A percentile compares a stretch with the other conserved stretches of the same genome.
Evolutionary conservation across 805 yeast species (phyloP).

Genomic region (Starmera amethionina): DNA sequence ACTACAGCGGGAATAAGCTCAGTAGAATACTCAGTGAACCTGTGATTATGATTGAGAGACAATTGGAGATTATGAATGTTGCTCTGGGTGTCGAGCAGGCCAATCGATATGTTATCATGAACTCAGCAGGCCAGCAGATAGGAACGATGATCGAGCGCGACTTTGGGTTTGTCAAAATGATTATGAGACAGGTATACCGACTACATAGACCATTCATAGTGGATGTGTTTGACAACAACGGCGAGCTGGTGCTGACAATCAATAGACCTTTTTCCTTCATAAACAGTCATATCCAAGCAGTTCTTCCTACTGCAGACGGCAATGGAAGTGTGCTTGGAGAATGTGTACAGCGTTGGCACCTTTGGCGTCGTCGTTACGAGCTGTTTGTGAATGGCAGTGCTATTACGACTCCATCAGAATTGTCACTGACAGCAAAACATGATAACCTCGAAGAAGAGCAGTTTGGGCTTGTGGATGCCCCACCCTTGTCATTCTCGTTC

Average conservation of each 20-base stretch:
- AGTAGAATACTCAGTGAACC: slow-evolving; percentile 64
- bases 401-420: no score
- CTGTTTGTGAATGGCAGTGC: slow-evolving; percentile 39
- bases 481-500: slow-evolving; percentile 78
- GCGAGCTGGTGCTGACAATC: slow-evolving; percentile 53
- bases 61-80: slow-evolving; percentile 80
- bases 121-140: slow-evolving; percentile 59
- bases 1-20: slow-evolving; percentile 32
- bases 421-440: no score
- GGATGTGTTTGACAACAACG: slow-evolving; percentile 57
- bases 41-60: slow-evolving; percentile 77
- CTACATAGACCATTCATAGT: slow-evolving; percentile 81
- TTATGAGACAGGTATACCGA: slow-evolving; percentile 77
- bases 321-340: slow-evolving; percentile 61
- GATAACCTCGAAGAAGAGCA: slow-evolving; percentile 44
- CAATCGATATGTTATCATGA: slow-evolving; percentile 65
- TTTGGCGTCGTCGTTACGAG: slow-evolving; percentile 86
- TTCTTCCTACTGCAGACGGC: slow-evolving; percentile 43
- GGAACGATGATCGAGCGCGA: slow-evolving; percentile 84
- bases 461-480: slow-evolving; percentile 82
- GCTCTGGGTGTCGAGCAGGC: slow-evolving; percentile 89
- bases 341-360: slow-evolving; percentile 87
- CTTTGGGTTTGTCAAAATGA: slow-evolving; percentile 41
- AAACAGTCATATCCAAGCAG: slow-evolving; percentile 76
- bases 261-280: slow-evolving; percentile 80